Evolutionary conservation across 2,329 filamentous ascomycete species (phyloP), one percentile per base, ranked within the genome.

Genomic region (Colletotrichum lentis): DNA sequence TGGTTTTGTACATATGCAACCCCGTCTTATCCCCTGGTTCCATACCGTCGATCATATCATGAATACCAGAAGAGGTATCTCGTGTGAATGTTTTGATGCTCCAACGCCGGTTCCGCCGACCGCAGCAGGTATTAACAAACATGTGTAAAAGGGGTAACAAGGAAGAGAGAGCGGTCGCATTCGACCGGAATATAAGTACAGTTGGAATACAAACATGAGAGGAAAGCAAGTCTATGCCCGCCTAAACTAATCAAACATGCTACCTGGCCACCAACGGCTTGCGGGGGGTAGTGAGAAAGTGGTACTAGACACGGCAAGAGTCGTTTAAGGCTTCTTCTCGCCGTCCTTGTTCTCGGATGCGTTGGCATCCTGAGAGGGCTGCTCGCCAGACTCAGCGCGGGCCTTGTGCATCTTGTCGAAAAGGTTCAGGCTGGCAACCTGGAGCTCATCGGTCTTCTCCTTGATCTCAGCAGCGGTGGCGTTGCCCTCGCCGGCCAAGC

Each of bases 321-420:
- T 71, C 73, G 71, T 78, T 87, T 86, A 88, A 75, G 86, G 86
- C 86, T 90, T 90, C 83, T 83, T 86, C 82, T 91, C 88, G n/a
- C 52, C 52, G 72, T 85, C 86, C 88, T 94, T 94, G 86, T 92
- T 92, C 64, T 69, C 67, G 24, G 62, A 66, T 24, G 62, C 67
- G 84, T 94, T 89, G 73, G 85, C 89, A 79, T 92, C 89, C 68
- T 70, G 67, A 70, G 86, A 76, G 75, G 82, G 81, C 76, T 86
- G 82, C 78, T 87, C 81, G 77, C 84, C 80, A 74, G 85, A 85
- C 84, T 94, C 91, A 74, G 83, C 80, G 75, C 93, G 91, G 74
- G 95, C 93, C 88, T 97, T 96, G 92, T 99, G 95, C 93, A 99
- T 97, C 91, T 98, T 97, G 86, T 98, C 96, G 82, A 99, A 98